Evolutionary conservation across 371 early-diverging fungal species (phyloP).

Genomic region (Actinomortierella ambigua): DNA sequence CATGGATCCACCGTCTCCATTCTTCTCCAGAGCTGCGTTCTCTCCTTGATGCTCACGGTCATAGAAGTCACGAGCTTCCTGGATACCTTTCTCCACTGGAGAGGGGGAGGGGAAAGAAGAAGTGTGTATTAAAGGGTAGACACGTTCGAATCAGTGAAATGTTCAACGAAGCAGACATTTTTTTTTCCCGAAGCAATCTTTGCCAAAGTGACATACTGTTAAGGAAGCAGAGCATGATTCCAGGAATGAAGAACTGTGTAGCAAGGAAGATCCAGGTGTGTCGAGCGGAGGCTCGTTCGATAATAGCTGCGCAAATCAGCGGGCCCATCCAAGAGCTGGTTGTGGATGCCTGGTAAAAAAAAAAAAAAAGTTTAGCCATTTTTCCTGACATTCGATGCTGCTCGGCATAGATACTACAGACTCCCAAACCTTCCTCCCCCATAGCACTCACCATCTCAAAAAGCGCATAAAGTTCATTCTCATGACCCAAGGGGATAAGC

Average conservation of each 20-base stretch:
- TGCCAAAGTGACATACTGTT: no score
- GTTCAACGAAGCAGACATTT: no score
- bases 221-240: constrained; percentile 11
- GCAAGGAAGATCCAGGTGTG: constrained; percentile 15
- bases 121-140: no score
- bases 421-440: no score
- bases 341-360: constrained; percentile 5
- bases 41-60: constrained; percentile 11
- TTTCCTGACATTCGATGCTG: no score
- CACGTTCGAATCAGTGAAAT: no score
- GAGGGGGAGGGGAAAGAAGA: background rate
- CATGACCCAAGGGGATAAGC: constrained; percentile 19
- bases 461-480: constrained; percentile 22
- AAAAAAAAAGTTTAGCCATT: background rate
- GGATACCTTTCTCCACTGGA: constrained; percentile 29
- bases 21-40: background rate
- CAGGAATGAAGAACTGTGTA: constrained; percentile 15
- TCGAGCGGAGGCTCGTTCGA: constrained; percentile 14
- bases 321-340: constrained; percentile 24
- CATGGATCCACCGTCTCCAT: no score
- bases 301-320: constrained; percentile 18
- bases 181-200: no score
- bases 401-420: no score
- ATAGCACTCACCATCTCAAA: constrained; percentile 16
- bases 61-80: constrained; percentile 22